Base-by-base conservation (phyloP, 768 basidiomycete species). In the Holtermannia corniformis region DNA sequence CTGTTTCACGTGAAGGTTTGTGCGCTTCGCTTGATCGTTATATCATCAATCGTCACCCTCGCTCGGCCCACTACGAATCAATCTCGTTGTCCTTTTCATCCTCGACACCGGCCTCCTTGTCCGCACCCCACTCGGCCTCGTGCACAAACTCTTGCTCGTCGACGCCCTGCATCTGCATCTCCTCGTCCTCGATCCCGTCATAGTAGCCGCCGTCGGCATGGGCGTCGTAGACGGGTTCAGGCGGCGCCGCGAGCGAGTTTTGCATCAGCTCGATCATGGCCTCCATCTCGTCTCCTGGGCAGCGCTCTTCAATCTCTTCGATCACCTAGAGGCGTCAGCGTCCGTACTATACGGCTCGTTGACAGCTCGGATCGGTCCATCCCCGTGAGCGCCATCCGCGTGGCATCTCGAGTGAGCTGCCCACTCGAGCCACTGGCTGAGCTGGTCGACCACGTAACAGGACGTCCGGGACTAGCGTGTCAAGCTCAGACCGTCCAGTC, bases 251-350 rank as follows among this genome's bases (percentile, higher is more conserved):
- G 13, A 62, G 54, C 3, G 54, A 70, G 21, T 41, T 28, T 27
- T 27, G 73, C 21, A 92, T 83, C 24, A 75, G 67, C 3, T 68
- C 63, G 0, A 90, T 75, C 11, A 92, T 80, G 7, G 82, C 80
- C 2, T 83, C 79, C 72, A 85, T 82, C 26, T 78, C 75, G 40
- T 82, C 78, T 0, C 83, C 82, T n/a, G 53, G 47, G 3, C 90
- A 78, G 42, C 91, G 80, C 58, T 86, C 84, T 71, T 91, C 87
- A 2, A 89, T 74, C 70, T 96, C 91, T 73, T 96, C 92, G 7
- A 96, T 81, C 50, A 93, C 85, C 91, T 95, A 28, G 19, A n/a
- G 37, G 4, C n/a, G n/a, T n/a, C n/a, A n/a, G n/a, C n/a, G n/a
- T n/a, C n/a, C n/a, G n/a, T n/a, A n/a, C n/a, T n/a, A n/a, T n/a